These are phyloP conservation scores for Fusarium avenaceum DNA, from an alignment of 2,329 filamentous ascomycete species.

Conservation along the genomic window DNA sequence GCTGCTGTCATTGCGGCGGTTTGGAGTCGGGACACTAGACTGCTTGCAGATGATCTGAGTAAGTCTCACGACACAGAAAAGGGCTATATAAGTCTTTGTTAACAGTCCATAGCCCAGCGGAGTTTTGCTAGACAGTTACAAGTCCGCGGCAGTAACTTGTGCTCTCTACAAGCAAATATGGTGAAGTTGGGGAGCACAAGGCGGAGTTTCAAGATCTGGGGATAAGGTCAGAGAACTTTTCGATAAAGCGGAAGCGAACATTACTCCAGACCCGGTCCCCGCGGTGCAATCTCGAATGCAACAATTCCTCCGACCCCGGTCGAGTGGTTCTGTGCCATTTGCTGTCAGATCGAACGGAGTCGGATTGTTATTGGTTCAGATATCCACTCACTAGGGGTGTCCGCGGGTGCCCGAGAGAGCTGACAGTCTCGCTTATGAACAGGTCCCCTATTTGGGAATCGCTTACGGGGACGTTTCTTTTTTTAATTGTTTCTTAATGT, in stretches of 20 bases:
- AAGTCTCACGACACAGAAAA: neutral
- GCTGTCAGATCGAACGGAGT: conserved; percentile 20
- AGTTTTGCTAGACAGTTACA: neutral
- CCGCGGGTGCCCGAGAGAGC: conserved; percentile 30
- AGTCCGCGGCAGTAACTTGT: neutral
- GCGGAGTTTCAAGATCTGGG: neutral
- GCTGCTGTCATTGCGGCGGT: conserved; percentile 2
- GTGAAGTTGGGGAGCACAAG: neutral
- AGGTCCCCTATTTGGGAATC: conserved; percentile 15
- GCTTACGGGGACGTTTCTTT: neutral
- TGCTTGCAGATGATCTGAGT: neutral
- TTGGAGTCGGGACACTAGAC: neutral
- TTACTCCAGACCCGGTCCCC: neutral
- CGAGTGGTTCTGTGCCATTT: neutral
- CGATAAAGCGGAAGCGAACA: neutral
- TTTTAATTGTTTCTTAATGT: neutral
- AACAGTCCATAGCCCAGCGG: neutral
- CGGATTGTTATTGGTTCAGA: neutral
- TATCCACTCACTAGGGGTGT: conserved; percentile 7
- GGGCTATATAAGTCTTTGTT: neutral
- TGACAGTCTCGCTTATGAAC: conserved; percentile 26
- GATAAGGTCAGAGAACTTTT: neutral
- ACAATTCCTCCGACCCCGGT: conserved; percentile 1
- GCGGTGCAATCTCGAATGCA: neutral
- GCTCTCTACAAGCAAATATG: neutral